Evolutionary conservation across 176 grass and related monocot species (phyloP).

Genomic region (Rhynchospora tenuis): DNA sequence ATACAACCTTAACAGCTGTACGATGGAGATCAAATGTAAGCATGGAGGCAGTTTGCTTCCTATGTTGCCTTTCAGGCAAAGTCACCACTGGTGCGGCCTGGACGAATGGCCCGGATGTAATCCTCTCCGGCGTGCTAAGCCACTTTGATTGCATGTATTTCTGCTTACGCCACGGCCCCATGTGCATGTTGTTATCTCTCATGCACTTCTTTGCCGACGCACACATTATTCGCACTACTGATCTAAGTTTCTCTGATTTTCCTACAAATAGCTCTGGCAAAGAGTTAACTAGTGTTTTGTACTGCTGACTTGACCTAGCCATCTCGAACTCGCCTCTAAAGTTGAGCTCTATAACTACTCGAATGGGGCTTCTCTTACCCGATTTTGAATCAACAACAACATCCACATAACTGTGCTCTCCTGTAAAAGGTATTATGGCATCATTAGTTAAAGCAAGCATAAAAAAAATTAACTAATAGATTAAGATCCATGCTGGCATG

Average conservation of each 20-base stretch:
- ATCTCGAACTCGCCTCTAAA: slow-evolving; percentile 89
- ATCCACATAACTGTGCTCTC: slow-evolving; percentile 91
- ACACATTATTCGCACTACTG: slow-evolving; percentile 70
- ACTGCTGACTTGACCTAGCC: slow-evolving; percentile 60
- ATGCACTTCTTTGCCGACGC: slow-evolving; percentile 79
- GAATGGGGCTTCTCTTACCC: slow-evolving; percentile 43
- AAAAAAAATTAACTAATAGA: not conserved
- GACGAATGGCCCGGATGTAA: not conserved
- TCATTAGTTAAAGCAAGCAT: not conserved
- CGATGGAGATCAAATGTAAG: slow-evolving; percentile 30
- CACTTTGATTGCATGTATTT: slow-evolving; percentile 36
- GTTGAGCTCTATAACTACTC: slow-evolving; percentile 76
- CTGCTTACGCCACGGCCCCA: slow-evolving; percentile 81
- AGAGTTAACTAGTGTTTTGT: slow-evolving; percentile 50
- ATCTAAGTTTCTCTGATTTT: slow-evolving; percentile 60
- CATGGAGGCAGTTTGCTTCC: slow-evolving; percentile 26
- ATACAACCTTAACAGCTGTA: slow-evolving; percentile 27
- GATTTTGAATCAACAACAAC: slow-evolving; percentile 32
- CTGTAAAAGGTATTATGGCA: slow-evolving; percentile 20
- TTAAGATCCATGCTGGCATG: not conserved
- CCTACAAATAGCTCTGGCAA: slow-evolving; percentile 76
- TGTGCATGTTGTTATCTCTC: slow-evolving; percentile 98
- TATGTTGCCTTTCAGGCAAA: not conserved
- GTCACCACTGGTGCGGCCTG: not conserved
- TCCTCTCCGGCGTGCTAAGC: slow-evolving; percentile 23